Evolutionary conservation across 139 green algal species (phyloP), one percentile per base, ranked within the genome.

Genomic region (Chlorella vulgaris): DNA sequence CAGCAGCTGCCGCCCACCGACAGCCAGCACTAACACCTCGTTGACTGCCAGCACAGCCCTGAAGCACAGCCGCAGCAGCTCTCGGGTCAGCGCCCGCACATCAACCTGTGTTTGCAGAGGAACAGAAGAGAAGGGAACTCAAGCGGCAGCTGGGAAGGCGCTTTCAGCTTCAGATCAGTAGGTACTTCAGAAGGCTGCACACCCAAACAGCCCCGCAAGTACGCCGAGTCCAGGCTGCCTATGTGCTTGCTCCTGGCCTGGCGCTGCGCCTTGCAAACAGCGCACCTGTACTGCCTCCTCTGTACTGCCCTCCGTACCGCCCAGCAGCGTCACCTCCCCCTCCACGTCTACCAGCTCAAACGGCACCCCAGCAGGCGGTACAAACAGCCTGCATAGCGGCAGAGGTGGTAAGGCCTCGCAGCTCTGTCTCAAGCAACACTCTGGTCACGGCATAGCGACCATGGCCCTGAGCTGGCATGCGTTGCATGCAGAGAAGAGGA

Each of bases 341-440:
- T 88, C 87, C 24, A 90, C 7, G 13, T 91, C 85, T 2, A 39
- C 51, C 33, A 90, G 77, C 33, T 84, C 77, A 61, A 90, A 83
- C 0, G 82, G 70, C 81, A 81, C 38, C 3, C 67, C 63, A 6
- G 36, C 19, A 0, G 76, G 84, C 0, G 82, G 78, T 5, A 36
- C 36, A 21, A 84, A 83, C 51, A 81, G 31, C 82, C 83, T 90
- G 82, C 88, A 21, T 15, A 29, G 55, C 18, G 55, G 22, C 21
- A 15, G 47, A 10, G 47, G 47, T 55, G 47, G 47, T 15, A 15
- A 15, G 47, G 47, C n/a, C n/a, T n/a, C n/a, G n/a, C n/a, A 67
- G 18, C 58, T 36, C 7, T 21, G 58, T 7, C 24, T 21, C 22
- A 29, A 31, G 22, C 58, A 7, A 67, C 22, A 67, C 22, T 21